Conservation (phyloP, 2,329 filamentous ascomycete genomes). For the Talaromyces atroroseus region DNA sequence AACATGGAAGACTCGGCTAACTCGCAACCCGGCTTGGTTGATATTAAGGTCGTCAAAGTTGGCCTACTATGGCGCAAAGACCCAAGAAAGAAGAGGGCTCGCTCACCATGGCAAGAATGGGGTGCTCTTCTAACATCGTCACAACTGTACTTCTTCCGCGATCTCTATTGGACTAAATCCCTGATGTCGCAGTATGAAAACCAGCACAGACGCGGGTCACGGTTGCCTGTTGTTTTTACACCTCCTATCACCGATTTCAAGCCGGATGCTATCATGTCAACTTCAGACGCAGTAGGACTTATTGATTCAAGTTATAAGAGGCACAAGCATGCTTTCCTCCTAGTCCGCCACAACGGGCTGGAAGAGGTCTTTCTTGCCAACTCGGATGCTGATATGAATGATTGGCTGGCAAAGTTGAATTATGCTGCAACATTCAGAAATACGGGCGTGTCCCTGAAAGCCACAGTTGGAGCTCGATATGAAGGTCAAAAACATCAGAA, state of each 20-base stretch:
- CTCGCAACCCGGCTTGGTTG: slow-evolving; percentile 85
- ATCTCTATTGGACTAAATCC: slow-evolving; percentile 85
- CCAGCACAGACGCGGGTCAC: slow-evolving; percentile 71
- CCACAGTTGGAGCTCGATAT: slow-evolving; percentile 76
- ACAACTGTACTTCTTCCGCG: slow-evolving; percentile 93
- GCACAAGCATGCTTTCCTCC: slow-evolving; percentile 91
- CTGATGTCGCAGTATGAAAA: slow-evolving; percentile 82
- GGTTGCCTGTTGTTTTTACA: slow-evolving; percentile 77
- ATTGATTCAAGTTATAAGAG: slow-evolving; percentile 80
- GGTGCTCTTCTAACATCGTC: slow-evolving; percentile 94
- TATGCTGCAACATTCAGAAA: slow-evolving; percentile 93
- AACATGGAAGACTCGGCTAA: slow-evolving; percentile 79
- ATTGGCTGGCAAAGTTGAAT: slow-evolving; percentile 94
- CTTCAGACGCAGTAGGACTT: slow-evolving; percentile 83
- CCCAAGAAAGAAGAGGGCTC: slow-evolving; percentile 82
- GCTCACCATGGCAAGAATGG: slow-evolving; percentile 99
- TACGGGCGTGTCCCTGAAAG: slow-evolving; percentile 83
- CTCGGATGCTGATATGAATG: slow-evolving; percentile 85
- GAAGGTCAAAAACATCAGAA: slow-evolving; percentile 61
- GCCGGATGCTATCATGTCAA: slow-evolving; percentile 87
- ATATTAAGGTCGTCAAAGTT: slow-evolving; percentile 96
- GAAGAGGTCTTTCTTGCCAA: slow-evolving; percentile 91
- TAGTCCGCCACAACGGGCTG: slow-evolving; percentile 77
- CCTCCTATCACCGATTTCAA: slow-evolving; percentile 89
- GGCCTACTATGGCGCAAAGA: slow-evolving; percentile 94